phyloP scores from a whole-genome alignment of 202 grass and related monocot species.

The Setaria italica region DNA sequence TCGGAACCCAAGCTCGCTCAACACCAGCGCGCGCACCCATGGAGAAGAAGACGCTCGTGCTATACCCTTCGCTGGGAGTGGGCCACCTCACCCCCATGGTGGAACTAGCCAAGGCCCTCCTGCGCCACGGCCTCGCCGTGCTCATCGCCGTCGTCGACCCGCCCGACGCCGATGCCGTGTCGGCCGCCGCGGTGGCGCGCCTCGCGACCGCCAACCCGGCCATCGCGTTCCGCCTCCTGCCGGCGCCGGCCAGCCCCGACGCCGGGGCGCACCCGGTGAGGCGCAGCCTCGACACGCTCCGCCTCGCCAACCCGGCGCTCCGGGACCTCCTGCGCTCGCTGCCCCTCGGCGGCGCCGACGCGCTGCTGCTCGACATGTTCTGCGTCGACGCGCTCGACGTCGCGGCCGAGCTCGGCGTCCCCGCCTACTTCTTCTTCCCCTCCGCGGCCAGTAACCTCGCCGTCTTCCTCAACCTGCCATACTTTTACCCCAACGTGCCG shows the following conservation, averaged over 20 bases:
- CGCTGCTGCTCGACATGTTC: constrained; percentile 47
- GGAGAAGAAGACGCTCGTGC: constrained; percentile 12
- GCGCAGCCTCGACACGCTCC: background rate
- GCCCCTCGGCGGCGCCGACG: background rate
- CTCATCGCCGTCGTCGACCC: constrained; percentile 30
- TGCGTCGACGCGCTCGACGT: constrained; percentile 46
- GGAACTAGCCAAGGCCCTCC: background rate
- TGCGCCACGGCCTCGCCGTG: background rate
- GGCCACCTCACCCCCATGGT: constrained; percentile 28
- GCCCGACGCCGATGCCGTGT: constrained; percentile 10
- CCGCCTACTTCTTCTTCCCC: constrained; percentile 42
- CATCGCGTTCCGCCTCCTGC: constrained; percentile 51
- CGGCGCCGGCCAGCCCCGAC: background rate
- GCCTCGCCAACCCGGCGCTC: constrained; percentile 7
- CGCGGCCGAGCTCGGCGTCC: constrained; percentile 34
- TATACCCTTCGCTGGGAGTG: background rate
- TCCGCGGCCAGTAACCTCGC: constrained; percentile 23
- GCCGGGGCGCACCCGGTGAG: background rate
- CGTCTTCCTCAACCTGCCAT: constrained; percentile 44
- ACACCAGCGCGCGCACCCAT: background rate
- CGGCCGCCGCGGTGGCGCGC: background rate
- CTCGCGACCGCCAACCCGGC: constrained; percentile 33
- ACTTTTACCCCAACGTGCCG: background rate
- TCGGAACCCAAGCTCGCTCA: background rate
- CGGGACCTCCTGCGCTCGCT: constrained; percentile 10